These are phyloP conservation scores for Bipolaris zeicola DNA, from an alignment of 2,329 filamentous ascomycete species.

Conservation along the genomic window DNA sequence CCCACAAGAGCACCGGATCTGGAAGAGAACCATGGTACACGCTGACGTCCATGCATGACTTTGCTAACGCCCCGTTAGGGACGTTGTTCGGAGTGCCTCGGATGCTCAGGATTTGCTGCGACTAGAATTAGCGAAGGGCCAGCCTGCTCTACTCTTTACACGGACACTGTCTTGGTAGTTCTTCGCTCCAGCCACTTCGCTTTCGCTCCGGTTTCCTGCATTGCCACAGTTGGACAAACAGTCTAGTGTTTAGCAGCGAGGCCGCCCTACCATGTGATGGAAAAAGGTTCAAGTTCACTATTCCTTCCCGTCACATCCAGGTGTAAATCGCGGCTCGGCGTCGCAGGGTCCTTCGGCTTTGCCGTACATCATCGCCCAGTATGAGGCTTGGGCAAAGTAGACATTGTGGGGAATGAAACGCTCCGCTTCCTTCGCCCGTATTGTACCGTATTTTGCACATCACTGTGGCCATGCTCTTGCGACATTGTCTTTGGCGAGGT, in stretches of 20 bases:
- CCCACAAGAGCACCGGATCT: background rate
- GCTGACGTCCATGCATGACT: conserved; percentile 10
- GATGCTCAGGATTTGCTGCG: background rate
- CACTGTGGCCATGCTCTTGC: background rate
- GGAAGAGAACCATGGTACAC: conserved; percentile 5
- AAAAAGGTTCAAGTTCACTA: background rate
- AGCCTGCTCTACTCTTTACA: background rate
- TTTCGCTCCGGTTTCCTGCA: background rate
- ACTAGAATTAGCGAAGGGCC: background rate
- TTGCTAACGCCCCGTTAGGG: conserved; percentile 1
- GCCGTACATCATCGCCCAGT: background rate
- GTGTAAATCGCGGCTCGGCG: conserved; percentile 1
- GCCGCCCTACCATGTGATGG: background rate
- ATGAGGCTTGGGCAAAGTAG: background rate
- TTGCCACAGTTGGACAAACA: background rate
- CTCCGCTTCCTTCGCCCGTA: background rate
- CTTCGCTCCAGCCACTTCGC: background rate
- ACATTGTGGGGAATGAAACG: background rate
- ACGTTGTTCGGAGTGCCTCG: background rate
- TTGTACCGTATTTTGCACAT: background rate
- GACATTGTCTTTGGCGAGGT: background rate
- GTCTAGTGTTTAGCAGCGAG: background rate
- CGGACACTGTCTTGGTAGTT: background rate
- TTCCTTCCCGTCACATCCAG: conserved; percentile 1
- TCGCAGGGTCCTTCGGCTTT: conserved; percentile 1